Evolutionary conservation across 2,329 filamentous ascomycete species (phyloP), one percentile per base, ranked within the genome.

Genomic region (Aaosphaeria arxii): DNA sequence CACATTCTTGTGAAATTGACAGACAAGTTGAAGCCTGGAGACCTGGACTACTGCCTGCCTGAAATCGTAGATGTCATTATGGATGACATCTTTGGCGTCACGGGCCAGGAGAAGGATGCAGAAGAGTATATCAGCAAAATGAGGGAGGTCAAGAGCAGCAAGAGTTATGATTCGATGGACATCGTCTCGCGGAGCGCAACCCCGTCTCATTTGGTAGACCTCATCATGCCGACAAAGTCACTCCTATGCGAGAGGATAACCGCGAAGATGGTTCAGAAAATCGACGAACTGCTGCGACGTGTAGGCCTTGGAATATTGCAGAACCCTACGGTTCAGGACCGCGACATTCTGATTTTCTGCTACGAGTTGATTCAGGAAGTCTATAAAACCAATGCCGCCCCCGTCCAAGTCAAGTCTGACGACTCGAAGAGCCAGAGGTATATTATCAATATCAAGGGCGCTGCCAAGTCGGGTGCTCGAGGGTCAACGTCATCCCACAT

Each of bases 141-240:
- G 86, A 96, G 95, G 71, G 94, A 99, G 72, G 87, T 99, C 48
- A 97, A 96, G 76, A 94, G 89, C 70, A 96, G 89, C 77, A 99
- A 97, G 77, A 96, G 91, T 66, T 95, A 91, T 62, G 95, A 99
- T 65, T 95, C 94, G 0, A 95, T 97, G 86, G 92, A 97, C 69
- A 77, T 97, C 11, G 79, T 97, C 55, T 88, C 94, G 29, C 89
- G 86, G 62, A 91, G 86, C 42, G 86, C 89, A 1, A 92, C 91
- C 1, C 77, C 96, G 28, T 77, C 73, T 44, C 83, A 85, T 48
- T 79, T 97, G 5, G 84, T 86, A 42, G 82, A 86, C 43, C 81
- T 99, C 4, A 79, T 96, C 44, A 79, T 79, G 45, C 95, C 94
- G 1, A 76, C 97, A 42, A 88, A 89, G 60, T 78, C 84, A 6